These are phyloP conservation scores for Solanum boliviense DNA, from an alignment of 257 asterid genomes.

Conservation along the genomic window DNA sequence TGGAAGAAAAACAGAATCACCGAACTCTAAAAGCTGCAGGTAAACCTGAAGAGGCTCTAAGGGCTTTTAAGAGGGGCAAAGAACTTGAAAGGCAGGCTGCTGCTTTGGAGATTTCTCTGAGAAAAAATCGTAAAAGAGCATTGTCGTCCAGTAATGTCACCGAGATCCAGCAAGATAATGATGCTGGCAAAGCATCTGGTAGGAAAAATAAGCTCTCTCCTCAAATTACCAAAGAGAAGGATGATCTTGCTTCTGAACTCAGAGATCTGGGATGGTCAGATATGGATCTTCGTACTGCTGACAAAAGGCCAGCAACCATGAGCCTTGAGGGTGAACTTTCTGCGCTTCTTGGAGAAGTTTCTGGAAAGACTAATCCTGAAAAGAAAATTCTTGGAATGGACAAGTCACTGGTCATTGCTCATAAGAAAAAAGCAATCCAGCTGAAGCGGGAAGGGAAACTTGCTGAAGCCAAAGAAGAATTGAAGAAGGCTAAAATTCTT, in stretches of 20 bases:
- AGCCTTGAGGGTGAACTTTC: constrained; percentile 84
- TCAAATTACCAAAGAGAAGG: constrained; percentile 41
- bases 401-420: constrained; percentile 62
- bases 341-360: constrained; percentile 54
- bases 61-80: constrained; percentile 79
- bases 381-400: constrained; percentile 30
- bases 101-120: constrained; percentile 60
- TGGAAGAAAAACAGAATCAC: constrained; percentile 62
- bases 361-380: constrained; percentile 37
- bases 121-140: constrained; percentile 67
- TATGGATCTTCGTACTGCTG: constrained; percentile 50
- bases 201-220: constrained; percentile 23
- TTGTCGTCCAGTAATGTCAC: constrained; percentile 28
- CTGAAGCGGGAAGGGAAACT: constrained; percentile 84
- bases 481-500: constrained; percentile 85
- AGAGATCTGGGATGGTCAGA: constrained; percentile 98
- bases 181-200: constrained; percentile 21
- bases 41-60: constrained; percentile 81
- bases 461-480: constrained; percentile 83
- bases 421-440: constrained; percentile 85
- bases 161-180: constrained; percentile 31
- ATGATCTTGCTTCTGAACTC: constrained; percentile 75
- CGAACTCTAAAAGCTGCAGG: constrained; percentile 78
- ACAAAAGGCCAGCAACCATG: constrained; percentile 40
- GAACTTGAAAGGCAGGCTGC: constrained; percentile 96